Conservation (phyloP, 148 eudicot genomes). For the Nyssa sinensis region DNA sequence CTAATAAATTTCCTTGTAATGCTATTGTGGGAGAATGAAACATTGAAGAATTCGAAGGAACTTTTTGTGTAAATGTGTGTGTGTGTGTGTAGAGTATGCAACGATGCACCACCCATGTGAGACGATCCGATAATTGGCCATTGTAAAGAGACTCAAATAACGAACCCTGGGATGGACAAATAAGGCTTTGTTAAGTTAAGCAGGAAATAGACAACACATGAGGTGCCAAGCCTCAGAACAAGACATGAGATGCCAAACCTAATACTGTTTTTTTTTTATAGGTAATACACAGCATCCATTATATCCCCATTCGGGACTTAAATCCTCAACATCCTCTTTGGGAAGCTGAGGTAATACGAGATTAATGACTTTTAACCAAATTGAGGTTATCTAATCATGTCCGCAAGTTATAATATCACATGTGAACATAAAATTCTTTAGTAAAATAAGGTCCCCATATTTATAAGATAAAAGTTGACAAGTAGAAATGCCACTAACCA, state of each 20-base stretch:
- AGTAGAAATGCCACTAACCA: background rate
- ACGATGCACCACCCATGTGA: background rate
- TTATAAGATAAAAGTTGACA: background rate
- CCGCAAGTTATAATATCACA: background rate
- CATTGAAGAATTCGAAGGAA: background rate
- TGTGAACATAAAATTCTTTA: background rate
- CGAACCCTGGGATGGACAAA: conserved; percentile 4
- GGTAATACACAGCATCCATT: no score
- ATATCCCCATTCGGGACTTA: no score
- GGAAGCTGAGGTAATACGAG: no score
- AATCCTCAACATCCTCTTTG: no score
- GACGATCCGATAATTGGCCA: background rate
- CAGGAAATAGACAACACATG: conserved; percentile 5
- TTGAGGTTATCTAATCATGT: background rate
- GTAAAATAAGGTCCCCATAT: background rate
- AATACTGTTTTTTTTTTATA: no score
- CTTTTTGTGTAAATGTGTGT: background rate
- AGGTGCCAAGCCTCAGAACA: background rate
- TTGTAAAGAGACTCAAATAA: background rate
- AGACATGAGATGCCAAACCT: no score
- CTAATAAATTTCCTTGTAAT: background rate
- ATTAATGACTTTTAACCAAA: conserved; percentile 2
- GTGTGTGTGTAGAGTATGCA: background rate
- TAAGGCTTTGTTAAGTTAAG: background rate
- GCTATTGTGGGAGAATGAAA: background rate